phyloP scores from a whole-genome alignment of 805 yeast species.

The Starmerella stellata region DNA sequence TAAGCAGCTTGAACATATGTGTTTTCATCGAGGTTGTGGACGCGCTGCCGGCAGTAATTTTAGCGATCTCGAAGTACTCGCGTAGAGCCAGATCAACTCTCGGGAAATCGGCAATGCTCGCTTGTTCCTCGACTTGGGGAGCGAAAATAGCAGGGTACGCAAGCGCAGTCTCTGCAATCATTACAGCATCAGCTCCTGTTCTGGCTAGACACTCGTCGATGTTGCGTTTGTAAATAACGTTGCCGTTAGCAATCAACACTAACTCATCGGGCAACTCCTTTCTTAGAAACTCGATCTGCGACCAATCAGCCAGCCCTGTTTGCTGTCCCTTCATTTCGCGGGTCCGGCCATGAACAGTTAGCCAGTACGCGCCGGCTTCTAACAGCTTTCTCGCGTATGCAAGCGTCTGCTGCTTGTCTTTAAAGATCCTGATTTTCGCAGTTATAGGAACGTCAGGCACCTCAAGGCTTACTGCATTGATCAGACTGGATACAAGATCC shows the following conservation, averaged over 20 bases:
- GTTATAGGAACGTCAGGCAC: slow-evolving; percentile 68
- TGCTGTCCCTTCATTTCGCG: slow-evolving; percentile 95
- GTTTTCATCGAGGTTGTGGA: slow-evolving; percentile 74
- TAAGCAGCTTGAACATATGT: slow-evolving; percentile 71
- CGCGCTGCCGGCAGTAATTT: slow-evolving; percentile 43
- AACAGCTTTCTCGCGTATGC: slow-evolving; percentile 78
- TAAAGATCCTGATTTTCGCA: slow-evolving; percentile 82
- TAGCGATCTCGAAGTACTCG: slow-evolving; percentile 76
- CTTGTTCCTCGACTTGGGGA: slow-evolving; percentile 19
- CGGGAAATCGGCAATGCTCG: slow-evolving; percentile 53
- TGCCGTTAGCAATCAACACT: slow-evolving; percentile 88
- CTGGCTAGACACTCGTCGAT: slow-evolving; percentile 45
- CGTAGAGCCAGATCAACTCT: slow-evolving; percentile 67
- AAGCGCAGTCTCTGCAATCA: slow-evolving; percentile 93
- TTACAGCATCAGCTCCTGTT: slow-evolving; percentile 70
- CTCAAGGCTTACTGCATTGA: slow-evolving; percentile 54
- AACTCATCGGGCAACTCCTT: slow-evolving; percentile 67
- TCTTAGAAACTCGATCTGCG: slow-evolving; percentile 48
- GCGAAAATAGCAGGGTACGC: slow-evolving; percentile 80
- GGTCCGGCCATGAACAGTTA: slow-evolving; percentile 89
- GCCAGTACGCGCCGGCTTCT: slow-evolving; percentile 84
- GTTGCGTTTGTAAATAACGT: slow-evolving; percentile 78
- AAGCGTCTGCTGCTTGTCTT: slow-evolving; percentile 64
- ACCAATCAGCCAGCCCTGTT: slow-evolving; percentile 94
- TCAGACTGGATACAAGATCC: slow-evolving; percentile 58